Conservation (phyloP, 371 early-diverging fungal species). For the Amoeboaphelidium protococcarum region DNA sequence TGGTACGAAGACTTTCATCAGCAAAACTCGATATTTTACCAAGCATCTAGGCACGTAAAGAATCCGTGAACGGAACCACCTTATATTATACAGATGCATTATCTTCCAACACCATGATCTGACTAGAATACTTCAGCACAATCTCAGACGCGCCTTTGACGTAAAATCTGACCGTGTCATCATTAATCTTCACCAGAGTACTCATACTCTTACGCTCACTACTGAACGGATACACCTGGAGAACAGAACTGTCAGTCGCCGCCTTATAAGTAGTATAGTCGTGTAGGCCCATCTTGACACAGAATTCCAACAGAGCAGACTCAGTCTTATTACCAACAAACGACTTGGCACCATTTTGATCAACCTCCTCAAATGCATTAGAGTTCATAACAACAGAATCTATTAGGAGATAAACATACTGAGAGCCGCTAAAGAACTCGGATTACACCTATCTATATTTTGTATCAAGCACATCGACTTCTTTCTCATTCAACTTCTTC, state of each 20-base stretch:
- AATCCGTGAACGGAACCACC: slow-evolving; percentile 19
- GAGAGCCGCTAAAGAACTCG: neutral
- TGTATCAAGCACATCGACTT: neutral
- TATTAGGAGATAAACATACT: slow-evolving; percentile 11
- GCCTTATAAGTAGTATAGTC: neutral
- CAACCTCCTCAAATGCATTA: slow-evolving; percentile 45
- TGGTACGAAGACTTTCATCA: slow-evolving; percentile 57
- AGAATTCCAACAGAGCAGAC: slow-evolving; percentile 32
- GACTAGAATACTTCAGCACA: slow-evolving; percentile 28
- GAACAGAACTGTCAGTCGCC: neutral
- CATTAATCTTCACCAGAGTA: slow-evolving; percentile 10
- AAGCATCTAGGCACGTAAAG: slow-evolving; percentile 22
- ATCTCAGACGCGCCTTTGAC: slow-evolving; percentile 71
- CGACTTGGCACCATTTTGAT: slow-evolving; percentile 19
- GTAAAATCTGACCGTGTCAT: slow-evolving; percentile 23
- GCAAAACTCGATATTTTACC: slow-evolving; percentile 43
- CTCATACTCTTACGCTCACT: slow-evolving; percentile 58
- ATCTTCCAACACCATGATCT: neutral
- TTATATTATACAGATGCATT: neutral
- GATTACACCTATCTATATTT: neutral
- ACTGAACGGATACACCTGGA: slow-evolving; percentile 28
- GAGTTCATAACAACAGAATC: slow-evolving; percentile 59
- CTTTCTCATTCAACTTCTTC: neutral
- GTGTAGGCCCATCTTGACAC: neutral
- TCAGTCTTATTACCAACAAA: slow-evolving; percentile 66